These are phyloP conservation scores for Tetrapisispora fleetii DNA, from an alignment of 805 yeast genomes.

Conservation along the genomic window DNA sequence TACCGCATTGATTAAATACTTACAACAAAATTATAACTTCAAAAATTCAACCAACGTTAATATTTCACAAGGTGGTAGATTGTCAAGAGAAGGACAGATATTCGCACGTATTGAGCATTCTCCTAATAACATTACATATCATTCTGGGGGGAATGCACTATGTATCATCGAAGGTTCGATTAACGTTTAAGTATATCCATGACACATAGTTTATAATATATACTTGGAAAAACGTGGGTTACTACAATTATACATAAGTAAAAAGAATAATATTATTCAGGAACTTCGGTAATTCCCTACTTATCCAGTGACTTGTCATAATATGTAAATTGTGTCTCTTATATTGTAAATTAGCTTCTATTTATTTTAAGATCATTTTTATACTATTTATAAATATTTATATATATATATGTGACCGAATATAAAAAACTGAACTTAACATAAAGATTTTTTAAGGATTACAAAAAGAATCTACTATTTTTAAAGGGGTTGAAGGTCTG, in stretches of 20 bases:
- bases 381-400: no score
- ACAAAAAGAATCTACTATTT: neutral
- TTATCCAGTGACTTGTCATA: no score
- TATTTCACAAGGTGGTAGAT: constrained; percentile 33
- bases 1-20: constrained; percentile 24
- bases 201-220: no score
- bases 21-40: constrained; percentile 19
- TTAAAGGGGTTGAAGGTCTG: neutral
- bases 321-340: no score
- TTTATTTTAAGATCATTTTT: no score
- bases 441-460: neutral
- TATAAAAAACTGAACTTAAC: no score
- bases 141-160: constrained; percentile 34
- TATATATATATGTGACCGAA: no score
- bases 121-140: constrained; percentile 10
- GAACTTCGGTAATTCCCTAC: no score
- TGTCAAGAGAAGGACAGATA: constrained; percentile 33
- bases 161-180: constrained; percentile 32
- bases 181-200: neutral
- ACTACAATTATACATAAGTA: no score
- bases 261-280: no score
- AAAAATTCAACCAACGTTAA: constrained; percentile 11
- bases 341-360: neutral
- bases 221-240: no score
- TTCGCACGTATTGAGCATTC: constrained; percentile 15